Conservation (phyloP, 1,284 basidiomycete species). For the Lentinula novae-zelandiae region DNA sequence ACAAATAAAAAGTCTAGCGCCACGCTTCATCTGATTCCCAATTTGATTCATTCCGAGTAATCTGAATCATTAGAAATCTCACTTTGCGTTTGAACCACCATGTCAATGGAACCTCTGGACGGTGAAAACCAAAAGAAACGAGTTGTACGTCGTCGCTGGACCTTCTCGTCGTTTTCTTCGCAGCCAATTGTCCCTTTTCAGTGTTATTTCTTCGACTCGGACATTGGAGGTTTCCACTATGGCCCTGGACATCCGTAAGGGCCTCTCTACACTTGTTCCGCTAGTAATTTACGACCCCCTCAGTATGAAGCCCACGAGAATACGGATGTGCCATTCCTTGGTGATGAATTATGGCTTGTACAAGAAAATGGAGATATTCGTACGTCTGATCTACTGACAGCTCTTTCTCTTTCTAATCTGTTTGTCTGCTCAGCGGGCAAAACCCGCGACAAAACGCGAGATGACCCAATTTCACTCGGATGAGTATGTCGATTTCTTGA, state of each 20-base stretch:
- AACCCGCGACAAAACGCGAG: slow-evolving; percentile 98
- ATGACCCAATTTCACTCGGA: slow-evolving; percentile 96
- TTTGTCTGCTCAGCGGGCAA: slow-evolving; percentile 70
- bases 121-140: slow-evolving; percentile 80
- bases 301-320: slow-evolving; percentile 95
- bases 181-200: slow-evolving; percentile 27
- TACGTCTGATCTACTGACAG: slow-evolving; percentile 38
- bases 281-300: slow-evolving; percentile 7
- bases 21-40: not conserved
- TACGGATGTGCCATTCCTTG: slow-evolving; percentile 98
- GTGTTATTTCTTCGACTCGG: slow-evolving; percentile 99
- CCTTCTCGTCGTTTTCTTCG: not conserved
- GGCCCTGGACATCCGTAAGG: slow-evolving; percentile 86
- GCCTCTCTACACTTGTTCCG: not conserved
- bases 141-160: slow-evolving; percentile 57
- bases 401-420: not conserved
- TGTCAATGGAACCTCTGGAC: slow-evolving; percentile 58
- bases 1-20: not conserved
- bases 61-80: too few relatives aligned
- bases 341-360: slow-evolving; percentile 99
- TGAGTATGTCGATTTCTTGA: slow-evolving; percentile 90
- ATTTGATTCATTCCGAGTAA: not conserved
- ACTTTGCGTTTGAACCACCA: not conserved
- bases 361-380: slow-evolving; percentile 97
- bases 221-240: slow-evolving; percentile 98